Evolutionary conservation across 2,329 filamentous ascomycete species (phyloP).

Genomic region (Diaporthe vexans): DNA sequence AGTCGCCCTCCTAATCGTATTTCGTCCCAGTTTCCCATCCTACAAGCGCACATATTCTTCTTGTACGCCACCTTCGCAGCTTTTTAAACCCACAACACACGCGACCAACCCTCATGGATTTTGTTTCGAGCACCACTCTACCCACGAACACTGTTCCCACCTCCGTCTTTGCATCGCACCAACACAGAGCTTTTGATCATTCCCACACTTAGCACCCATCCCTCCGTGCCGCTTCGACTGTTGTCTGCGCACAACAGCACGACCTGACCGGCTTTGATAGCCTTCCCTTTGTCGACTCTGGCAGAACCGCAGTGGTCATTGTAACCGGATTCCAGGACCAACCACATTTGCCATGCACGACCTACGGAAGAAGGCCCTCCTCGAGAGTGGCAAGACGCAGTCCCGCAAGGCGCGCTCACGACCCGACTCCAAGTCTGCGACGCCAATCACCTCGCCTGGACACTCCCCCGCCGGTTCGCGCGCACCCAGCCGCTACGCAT

Average conservation of each 20-base stretch:
- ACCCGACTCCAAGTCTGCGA: constrained; percentile 67
- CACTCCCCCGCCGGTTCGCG: constrained; percentile 71
- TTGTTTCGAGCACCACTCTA: constrained; percentile 40
- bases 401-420: constrained; percentile 76
- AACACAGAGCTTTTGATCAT: constrained; percentile 38
- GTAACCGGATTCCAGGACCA: background rate
- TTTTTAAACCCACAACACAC: background rate
- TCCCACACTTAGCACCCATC: constrained; percentile 37
- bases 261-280: background rate
- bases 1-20: background rate
- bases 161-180: constrained; percentile 34
- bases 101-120: constrained; percentile 47
- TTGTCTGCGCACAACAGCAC: background rate
- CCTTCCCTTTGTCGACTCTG: background rate
- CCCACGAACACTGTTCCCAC: constrained; percentile 31
- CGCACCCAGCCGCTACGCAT: constrained; percentile 72
- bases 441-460: constrained; percentile 70
- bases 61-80: constrained; percentile 31
- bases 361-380: constrained; percentile 76
- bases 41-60: background rate
- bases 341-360: constrained; percentile 68
- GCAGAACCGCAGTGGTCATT: background rate
- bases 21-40: background rate
- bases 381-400: constrained; percentile 78
- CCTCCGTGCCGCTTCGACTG: constrained; percentile 5